These are phyloP conservation scores for Chlamydomonas incerta DNA, from an alignment of 139 green algal genomes.

Conservation along the genomic window DNA sequence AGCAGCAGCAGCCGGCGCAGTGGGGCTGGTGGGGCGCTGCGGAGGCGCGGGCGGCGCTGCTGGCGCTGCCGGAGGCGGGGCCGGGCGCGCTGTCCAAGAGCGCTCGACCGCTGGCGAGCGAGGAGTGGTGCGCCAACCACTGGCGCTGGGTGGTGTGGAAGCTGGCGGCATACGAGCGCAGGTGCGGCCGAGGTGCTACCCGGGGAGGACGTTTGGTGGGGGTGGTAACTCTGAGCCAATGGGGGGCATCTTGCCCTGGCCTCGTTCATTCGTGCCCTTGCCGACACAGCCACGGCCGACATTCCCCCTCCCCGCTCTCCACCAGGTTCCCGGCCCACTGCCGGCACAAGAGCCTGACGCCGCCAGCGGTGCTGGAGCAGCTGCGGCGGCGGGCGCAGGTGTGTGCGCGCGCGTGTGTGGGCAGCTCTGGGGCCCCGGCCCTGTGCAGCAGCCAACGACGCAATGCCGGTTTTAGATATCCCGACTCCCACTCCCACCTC, in stretches of 20 bases:
- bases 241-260: constrained; percentile 59
- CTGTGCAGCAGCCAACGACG: no score
- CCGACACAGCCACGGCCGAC: not conserved
- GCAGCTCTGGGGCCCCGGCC: no score
- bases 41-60: constrained; percentile 28
- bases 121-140: constrained; percentile 74
- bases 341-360: constrained; percentile 16
- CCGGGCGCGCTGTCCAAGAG: not conserved
- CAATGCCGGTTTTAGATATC: no score
- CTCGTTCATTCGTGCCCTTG: not conserved
- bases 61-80: not conserved
- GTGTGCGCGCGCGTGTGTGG: not conserved
- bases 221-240: constrained; percentile 36
- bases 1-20: not conserved
- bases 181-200: constrained; percentile 50
- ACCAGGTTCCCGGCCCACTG: constrained; percentile 27
- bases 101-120: constrained; percentile 27
- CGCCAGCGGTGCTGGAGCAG: constrained; percentile 34
- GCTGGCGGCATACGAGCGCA: constrained; percentile 67
- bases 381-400: constrained; percentile 16
- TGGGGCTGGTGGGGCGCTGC: constrained; percentile 27
- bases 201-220: constrained; percentile 38
- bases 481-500: no score
- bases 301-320: not conserved
- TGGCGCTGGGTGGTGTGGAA: constrained; percentile 84